Percentiles rank a stretch among this genome's conserved stretches.
Evolutionary conservation across 805 yeast genomes (phyloP).

Genomic region (Candida chilensis): DNA sequence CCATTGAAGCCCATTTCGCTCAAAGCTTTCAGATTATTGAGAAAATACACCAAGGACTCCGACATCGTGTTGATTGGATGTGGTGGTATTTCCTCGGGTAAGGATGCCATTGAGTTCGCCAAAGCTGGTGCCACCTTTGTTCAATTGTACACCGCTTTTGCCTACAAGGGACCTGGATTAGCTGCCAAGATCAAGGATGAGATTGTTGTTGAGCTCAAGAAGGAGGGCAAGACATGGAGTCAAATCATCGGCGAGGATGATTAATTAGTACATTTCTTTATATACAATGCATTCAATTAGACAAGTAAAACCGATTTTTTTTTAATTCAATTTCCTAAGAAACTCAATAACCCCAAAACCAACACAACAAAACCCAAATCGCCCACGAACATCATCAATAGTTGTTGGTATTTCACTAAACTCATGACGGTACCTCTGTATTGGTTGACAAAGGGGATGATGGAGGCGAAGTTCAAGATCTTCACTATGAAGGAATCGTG

Average conservation of each 20-base stretch:
- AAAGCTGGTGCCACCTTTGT: conserved; percentile 90
- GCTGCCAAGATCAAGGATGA: conserved; percentile 34
- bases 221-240: conserved; percentile 79
- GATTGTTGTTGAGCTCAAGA: conserved; percentile 37
- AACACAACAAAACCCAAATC: conserved; percentile 15
- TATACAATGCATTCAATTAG: too few species aligned
- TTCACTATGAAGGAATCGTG: conserved; percentile 5
- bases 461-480: conserved; percentile 8
- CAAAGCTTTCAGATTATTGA: conserved; percentile 58
- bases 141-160: conserved; percentile 82
- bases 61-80: conserved; percentile 79
- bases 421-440: conserved; percentile 6
- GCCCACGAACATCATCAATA: conserved; percentile 9
- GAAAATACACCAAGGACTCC: conserved; percentile 69
- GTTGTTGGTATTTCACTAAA: conserved; percentile 12
- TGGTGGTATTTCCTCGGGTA: conserved; percentile 86
- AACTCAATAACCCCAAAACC: conserved; percentile 10
- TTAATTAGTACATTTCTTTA: conserved; percentile 8
- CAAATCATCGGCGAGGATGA: conserved; percentile 64
- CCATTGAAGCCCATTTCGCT: conserved; percentile 80
- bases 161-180: conserved; percentile 87
- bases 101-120: conserved; percentile 87
- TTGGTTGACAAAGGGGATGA: conserved; percentile 9
- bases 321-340: conserved; percentile 2
- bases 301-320: background rate